Evolutionary conservation across 768 basidiomycete species (phyloP).

Genomic region (Cyathus striatus): DNA sequence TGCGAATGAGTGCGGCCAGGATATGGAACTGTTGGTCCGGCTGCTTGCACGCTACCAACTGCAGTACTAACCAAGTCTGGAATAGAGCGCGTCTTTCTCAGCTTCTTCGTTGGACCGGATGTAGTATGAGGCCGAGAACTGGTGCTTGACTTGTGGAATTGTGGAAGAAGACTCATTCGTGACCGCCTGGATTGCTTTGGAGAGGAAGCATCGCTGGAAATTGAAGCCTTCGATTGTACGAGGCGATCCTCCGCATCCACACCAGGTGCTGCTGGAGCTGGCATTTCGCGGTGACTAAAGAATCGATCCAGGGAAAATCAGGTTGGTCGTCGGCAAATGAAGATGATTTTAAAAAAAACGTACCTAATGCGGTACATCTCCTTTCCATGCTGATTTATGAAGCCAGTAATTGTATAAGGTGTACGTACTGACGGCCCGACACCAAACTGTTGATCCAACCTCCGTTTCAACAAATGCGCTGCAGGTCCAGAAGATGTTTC

Average conservation of each 20-base stretch:
- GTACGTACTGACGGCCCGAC: constrained; percentile 66
- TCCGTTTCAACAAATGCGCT: constrained; percentile 72
- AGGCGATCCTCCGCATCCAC: constrained; percentile 45
- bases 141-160: constrained; percentile 33
- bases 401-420: constrained; percentile 79
- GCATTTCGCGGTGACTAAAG: constrained; percentile 52
- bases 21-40: constrained; percentile 17
- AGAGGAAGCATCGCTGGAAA: constrained; percentile 25
- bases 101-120: constrained; percentile 39
- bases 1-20: constrained; percentile 69
- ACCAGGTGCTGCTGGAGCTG: constrained; percentile 52
- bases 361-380: constrained; percentile 76
- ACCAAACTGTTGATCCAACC: constrained; percentile 65
- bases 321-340: constrained; percentile 4
- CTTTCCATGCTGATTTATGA: constrained; percentile 77
- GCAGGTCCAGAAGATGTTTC: constrained; percentile 76
- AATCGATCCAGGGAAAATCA: background rate
- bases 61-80: constrained; percentile 44
- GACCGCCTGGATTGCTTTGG: constrained; percentile 50
- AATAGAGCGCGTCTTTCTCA: constrained; percentile 73
- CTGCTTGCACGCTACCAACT: constrained; percentile 16
- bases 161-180: constrained; percentile 61
- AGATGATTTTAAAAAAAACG: constrained; percentile 15
- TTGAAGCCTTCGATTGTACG: constrained; percentile 23
- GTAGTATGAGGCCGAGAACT: constrained; percentile 16